Evolutionary conservation across 306 rosid species (phyloP).

Genomic region (Lathyrus tuberosus): DNA sequence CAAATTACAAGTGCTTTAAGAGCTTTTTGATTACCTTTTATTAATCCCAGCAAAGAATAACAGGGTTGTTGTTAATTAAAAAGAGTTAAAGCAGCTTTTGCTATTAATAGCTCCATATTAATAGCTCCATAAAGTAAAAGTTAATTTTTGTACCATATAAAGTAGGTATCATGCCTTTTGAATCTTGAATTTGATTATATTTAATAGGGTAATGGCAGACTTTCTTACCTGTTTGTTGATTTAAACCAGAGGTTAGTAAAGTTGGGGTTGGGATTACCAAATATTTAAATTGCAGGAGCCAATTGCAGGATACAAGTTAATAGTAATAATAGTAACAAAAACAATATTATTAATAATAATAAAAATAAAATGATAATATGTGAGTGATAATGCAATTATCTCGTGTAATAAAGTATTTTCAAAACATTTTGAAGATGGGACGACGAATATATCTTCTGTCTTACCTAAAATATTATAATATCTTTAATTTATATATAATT

Average conservation of each 20-base stretch:
- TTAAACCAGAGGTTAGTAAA: conserved; percentile 44
- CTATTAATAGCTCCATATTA: conserved; percentile 37
- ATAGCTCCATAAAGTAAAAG: conserved; percentile 43
- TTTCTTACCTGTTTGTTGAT: conserved; percentile 33
- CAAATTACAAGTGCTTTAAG: conserved; percentile 41
- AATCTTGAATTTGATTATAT: conserved; percentile 42
- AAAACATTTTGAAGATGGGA: too few species aligned
- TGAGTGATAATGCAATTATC: too few species aligned
- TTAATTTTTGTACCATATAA: conserved; percentile 39
- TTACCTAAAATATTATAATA: too few species aligned
- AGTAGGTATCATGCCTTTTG: conserved; percentile 44
- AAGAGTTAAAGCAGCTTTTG: conserved; percentile 43
- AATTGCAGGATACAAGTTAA: too few species aligned
- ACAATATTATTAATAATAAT: too few species aligned
- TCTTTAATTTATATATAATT: too few species aligned
- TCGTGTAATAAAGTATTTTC: too few species aligned
- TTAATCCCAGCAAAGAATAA: conserved; percentile 38
- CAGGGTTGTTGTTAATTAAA: conserved; percentile 32
- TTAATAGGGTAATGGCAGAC: conserved; percentile 40
- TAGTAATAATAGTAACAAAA: too few species aligned
- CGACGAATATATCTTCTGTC: too few species aligned
- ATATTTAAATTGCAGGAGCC: conserved; percentile 29
- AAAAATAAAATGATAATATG: too few species aligned
- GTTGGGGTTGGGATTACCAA: conserved; percentile 56
- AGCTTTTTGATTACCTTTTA: conserved; percentile 42